phyloP scores from a whole-genome alignment of 2,329 filamentous ascomycete species.

The Calonectria crousiana region DNA sequence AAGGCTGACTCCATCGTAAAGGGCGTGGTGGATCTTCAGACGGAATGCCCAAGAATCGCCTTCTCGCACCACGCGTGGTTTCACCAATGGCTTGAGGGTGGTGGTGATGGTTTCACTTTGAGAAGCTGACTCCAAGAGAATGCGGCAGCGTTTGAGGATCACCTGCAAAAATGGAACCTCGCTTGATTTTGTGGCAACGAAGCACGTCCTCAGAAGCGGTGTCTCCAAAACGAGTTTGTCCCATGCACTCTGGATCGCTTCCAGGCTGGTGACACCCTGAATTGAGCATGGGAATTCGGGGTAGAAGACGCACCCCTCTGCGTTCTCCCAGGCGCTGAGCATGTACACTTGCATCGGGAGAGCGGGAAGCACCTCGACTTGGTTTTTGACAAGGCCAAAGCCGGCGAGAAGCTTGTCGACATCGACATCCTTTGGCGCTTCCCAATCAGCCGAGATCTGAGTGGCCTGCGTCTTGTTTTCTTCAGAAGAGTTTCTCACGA shows the following conservation, averaged over 20 bases:
- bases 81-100: conserved; percentile 28
- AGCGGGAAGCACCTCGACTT: conserved; percentile 75
- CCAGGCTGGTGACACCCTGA: conserved; percentile 50
- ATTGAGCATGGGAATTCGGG: conserved; percentile 76
- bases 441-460: conserved; percentile 33
- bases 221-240: conserved; percentile 63
- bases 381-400: conserved; percentile 54
- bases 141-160: conserved; percentile 53
- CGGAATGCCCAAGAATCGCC: conserved; percentile 51
- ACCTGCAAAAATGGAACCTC: conserved; percentile 73
- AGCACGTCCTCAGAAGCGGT: conserved; percentile 77
- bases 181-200: conserved; percentile 64
- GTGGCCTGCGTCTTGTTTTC: neutral
- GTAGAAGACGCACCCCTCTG: conserved; percentile 76
- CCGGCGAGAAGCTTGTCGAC: conserved; percentile 51
- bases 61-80: conserved; percentile 20
- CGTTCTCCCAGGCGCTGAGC: conserved; percentile 80
- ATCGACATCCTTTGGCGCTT: conserved; percentile 54
- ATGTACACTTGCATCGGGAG: conserved; percentile 86
- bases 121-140: conserved; percentile 12
- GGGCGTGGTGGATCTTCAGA: conserved; percentile 82
- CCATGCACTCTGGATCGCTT: conserved; percentile 72
- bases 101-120: neutral
- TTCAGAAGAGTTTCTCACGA: conserved; percentile 13
- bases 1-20: conserved; percentile 90